Evolutionary conservation across 192 early-diverging fungal species (phyloP).

Genomic region (Coemansia sp.): DNA sequence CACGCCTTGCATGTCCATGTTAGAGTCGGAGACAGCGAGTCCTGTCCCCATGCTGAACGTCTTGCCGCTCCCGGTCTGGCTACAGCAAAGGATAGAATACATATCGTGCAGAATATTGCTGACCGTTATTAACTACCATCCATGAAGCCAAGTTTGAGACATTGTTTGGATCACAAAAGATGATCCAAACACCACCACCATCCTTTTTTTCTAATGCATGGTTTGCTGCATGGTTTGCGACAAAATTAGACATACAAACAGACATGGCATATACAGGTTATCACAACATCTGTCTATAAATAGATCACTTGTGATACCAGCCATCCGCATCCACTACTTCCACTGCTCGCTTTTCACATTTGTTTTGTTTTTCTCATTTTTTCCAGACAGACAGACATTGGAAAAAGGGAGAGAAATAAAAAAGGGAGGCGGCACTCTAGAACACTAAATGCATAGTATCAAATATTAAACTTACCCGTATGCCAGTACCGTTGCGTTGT

Average conservation of each 20-base stretch:
- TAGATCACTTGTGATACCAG: not conserved
- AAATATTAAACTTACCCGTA: conserved; percentile 66
- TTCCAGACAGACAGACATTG: not conserved
- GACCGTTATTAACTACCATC: no score
- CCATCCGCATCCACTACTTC: not conserved
- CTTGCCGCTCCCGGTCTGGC: conserved; percentile 75
- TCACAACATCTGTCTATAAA: not conserved
- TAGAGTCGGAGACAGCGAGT: conserved; percentile 15
- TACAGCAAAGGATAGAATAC: not conserved
- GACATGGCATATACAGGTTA: not conserved
- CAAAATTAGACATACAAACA: not conserved
- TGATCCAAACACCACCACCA: not conserved
- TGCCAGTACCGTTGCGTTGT: conserved; percentile 93
- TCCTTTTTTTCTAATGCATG: not conserved
- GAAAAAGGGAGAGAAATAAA: no score
- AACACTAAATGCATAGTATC: no score
- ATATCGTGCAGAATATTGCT: no score
- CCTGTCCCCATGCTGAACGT: conserved; percentile 95
- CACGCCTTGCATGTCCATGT: conserved; percentile 41
- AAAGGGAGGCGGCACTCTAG: not conserved
- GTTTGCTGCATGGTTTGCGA: not conserved
- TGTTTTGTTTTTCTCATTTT: not conserved
- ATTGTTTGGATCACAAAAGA: no score
- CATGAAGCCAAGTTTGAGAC: no score
- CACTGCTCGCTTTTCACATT: not conserved